Conservation (phyloP, 108 stramenopile species). For the Tribonema minus region DNA sequence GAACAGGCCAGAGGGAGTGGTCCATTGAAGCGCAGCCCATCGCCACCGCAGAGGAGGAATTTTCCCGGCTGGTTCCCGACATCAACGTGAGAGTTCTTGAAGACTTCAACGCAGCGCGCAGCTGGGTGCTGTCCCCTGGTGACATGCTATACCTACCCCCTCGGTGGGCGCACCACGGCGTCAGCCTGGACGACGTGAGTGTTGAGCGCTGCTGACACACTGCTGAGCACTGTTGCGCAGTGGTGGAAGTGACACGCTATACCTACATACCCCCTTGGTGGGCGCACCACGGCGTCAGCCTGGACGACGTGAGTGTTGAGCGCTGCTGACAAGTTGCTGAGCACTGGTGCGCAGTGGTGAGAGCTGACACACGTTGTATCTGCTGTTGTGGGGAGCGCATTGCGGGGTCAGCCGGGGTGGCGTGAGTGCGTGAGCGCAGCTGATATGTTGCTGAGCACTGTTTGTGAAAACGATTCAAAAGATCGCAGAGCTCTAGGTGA, state of each 20-base stretch:
- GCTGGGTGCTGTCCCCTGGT: slow-evolving; percentile 66
- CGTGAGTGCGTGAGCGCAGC: too few relatives aligned
- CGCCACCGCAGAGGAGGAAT: slow-evolving; percentile 7
- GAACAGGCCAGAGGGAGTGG: background rate
- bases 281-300: background rate
- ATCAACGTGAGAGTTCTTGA: slow-evolving; percentile 70
- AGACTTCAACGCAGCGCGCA: slow-evolving; percentile 34
- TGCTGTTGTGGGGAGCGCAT: too few relatives aligned
- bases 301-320: background rate
- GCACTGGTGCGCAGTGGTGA: too few relatives aligned
- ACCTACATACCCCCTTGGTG: background rate
- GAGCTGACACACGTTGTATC: too few relatives aligned
- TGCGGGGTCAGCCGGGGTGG: too few relatives aligned
- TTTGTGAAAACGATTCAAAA: too few relatives aligned
- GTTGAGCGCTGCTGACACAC: too few relatives aligned
- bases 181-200: slow-evolving; percentile 51
- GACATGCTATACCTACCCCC: slow-evolving; percentile 88
- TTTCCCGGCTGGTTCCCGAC: slow-evolving; percentile 50
- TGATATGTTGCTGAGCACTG: too few relatives aligned
- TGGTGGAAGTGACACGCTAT: background rate
- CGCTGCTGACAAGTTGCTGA: too few relatives aligned
- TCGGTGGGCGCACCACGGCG: slow-evolving; percentile 76
- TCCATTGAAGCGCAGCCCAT: background rate
- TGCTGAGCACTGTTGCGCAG: too few relatives aligned
- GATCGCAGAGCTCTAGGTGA: too few relatives aligned